Conservation (phyloP, 2,329 filamentous ascomycete species). For the Aspergillus costaricaensis region DNA sequence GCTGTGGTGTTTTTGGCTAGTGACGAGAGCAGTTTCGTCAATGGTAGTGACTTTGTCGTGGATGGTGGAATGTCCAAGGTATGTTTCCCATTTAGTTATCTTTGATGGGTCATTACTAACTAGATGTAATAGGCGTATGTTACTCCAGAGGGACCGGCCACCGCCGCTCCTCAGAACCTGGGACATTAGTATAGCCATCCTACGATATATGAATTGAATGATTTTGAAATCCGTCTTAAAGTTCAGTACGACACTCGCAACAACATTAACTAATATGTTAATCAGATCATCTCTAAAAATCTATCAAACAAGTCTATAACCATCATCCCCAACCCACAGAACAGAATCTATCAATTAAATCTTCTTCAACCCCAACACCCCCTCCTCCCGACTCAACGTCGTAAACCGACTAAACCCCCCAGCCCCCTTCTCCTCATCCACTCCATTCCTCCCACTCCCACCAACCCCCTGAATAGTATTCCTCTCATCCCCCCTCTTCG, state of each 20-base stretch:
- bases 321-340: too few species aligned
- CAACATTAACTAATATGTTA: too few species aligned
- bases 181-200: constrained; percentile 21
- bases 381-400: constrained; percentile 31
- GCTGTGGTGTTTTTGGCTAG: constrained; percentile 84
- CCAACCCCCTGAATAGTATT: neutral
- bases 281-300: too few species aligned
- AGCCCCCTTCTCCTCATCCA: constrained; percentile 6
- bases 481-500: neutral
- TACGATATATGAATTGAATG: too few species aligned
- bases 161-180: constrained; percentile 55
- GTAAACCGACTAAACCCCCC: constrained; percentile 36
- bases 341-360: too few species aligned
- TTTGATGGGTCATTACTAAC: constrained; percentile 6
- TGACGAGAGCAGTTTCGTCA: constrained; percentile 87
- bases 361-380: neutral
- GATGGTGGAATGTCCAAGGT: constrained; percentile 90
- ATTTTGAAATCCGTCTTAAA: too few species aligned
- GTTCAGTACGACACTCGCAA: too few species aligned
- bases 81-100: constrained; percentile 29
- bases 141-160: constrained; percentile 61
- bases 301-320: too few species aligned
- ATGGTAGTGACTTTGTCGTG: constrained; percentile 88
- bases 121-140: constrained; percentile 63
- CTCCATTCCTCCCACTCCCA: constrained; percentile 3